Evolutionary conservation across 495 filamentous ascomycete genomes (phyloP).

Genomic region (Evernia prunastri): DNA sequence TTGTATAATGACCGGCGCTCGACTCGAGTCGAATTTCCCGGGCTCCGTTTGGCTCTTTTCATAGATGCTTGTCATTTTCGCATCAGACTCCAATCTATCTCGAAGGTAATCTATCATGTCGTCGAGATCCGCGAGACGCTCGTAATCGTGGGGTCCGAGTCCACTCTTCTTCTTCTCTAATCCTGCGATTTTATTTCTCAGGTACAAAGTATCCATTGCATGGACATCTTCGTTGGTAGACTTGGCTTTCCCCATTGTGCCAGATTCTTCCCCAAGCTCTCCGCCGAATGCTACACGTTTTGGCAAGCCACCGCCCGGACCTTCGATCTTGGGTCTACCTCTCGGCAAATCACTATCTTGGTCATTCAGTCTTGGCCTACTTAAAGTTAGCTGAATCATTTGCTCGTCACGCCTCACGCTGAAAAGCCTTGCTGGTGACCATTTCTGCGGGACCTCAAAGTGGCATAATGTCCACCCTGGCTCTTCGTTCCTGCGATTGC

Average conservation of each 20-base stretch:
- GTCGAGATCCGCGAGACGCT: neutral
- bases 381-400: neutral
- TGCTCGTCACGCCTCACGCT: neutral
- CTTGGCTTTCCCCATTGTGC: neutral
- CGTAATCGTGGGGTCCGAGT: neutral
- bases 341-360: neutral
- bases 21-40: neutral
- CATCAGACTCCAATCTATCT: neutral
- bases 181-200: neutral
- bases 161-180: neutral
- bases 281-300: neutral
- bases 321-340: neutral
- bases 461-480: neutral
- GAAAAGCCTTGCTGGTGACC: neutral
- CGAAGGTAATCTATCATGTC: neutral
- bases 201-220: too few species aligned
- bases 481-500: neutral
- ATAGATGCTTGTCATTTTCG: neutral
- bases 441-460: neutral
- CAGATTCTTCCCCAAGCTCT: neutral
- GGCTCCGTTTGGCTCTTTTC: neutral
- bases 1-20: neutral
- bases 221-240: neutral
- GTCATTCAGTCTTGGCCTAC: neutral
- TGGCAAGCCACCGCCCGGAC: neutral